These are phyloP conservation scores for Samsoniella hepiali DNA, from an alignment of 2,329 filamentous ascomycete species.

Conservation along the genomic window DNA sequence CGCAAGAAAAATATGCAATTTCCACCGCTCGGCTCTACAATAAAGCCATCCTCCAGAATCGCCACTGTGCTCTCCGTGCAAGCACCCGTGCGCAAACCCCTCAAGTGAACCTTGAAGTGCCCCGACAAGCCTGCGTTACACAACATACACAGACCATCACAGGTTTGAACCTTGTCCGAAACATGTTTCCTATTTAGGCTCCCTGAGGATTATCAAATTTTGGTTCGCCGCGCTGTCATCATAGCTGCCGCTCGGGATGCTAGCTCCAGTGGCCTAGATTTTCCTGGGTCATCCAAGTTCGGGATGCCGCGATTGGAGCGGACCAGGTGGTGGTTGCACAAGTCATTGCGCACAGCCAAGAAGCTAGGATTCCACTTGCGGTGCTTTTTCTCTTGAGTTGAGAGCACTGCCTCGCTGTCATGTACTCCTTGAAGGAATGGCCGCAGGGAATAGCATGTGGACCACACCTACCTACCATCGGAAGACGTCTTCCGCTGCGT, in stretches of 20 bases:
- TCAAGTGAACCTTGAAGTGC: background rate
- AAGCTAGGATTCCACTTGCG: background rate
- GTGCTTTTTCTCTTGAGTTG: background rate
- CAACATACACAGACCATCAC: slow-evolving; percentile 2
- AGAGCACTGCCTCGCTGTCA: slow-evolving; percentile 5
- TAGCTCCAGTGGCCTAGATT: background rate
- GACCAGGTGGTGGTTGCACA: background rate
- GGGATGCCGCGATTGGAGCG: slow-evolving; percentile 8
- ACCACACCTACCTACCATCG: slow-evolving; percentile 1
- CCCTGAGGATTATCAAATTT: background rate
- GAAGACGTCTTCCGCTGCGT: slow-evolving; percentile 6
- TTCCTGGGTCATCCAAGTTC: background rate
- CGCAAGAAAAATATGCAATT: background rate
- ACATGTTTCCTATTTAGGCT: slow-evolving; percentile 1
- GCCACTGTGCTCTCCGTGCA: background rate
- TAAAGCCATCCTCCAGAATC: background rate
- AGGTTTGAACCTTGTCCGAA: background rate
- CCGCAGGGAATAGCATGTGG: background rate
- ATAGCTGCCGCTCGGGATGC: background rate
- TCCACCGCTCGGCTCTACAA: background rate
- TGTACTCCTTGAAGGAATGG: slow-evolving; percentile 7
- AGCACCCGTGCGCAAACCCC: slow-evolving; percentile 2
- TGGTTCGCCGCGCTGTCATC: background rate
- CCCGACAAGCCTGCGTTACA: background rate
- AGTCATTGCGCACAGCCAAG: background rate